phyloP scores from a whole-genome alignment of 2,329 filamentous ascomycete species.

The Plenodomus tracheiphilus region DNA sequence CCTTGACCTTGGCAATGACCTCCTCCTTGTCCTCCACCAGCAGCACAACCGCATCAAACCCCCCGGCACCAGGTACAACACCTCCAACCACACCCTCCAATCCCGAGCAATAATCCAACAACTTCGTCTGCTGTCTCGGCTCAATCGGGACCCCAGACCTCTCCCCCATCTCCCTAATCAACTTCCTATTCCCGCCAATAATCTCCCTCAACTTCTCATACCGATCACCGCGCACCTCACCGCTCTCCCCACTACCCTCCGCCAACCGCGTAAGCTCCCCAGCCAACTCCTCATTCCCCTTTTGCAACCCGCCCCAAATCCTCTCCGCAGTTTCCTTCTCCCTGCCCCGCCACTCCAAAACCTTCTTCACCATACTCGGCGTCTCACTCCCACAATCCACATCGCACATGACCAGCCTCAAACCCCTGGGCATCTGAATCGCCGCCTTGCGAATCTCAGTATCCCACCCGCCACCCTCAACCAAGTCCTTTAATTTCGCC shows the following conservation, averaged over 20 bases:
- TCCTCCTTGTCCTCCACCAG: slow-evolving; percentile 73
- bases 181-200: slow-evolving; percentile 56
- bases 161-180: slow-evolving; percentile 76
- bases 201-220: slow-evolving; percentile 56
- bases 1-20: slow-evolving; percentile 63
- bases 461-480: slow-evolving; percentile 73
- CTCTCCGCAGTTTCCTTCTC: slow-evolving; percentile 65
- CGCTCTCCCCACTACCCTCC: slow-evolving; percentile 41
- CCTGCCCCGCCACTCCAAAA: slow-evolving; percentile 76
- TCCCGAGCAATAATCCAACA: slow-evolving; percentile 73
- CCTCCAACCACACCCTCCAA: slow-evolving; percentile 85
- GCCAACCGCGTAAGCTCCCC: slow-evolving; percentile 61
- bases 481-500: slow-evolving; percentile 63
- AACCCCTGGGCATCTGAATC: slow-evolving; percentile 70
- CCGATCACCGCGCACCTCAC: slow-evolving; percentile 45
- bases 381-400: slow-evolving; percentile 94
- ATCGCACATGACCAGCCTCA: slow-evolving; percentile 89
- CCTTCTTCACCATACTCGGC: slow-evolving; percentile 92
- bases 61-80: slow-evolving; percentile 91
- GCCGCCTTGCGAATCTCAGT: slow-evolving; percentile 71
- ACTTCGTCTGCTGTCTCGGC: slow-evolving; percentile 78
- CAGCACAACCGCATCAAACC: slow-evolving; percentile 86
- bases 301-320: slow-evolving; percentile 77
- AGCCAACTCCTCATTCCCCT: slow-evolving; percentile 72
- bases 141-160: slow-evolving; percentile 84